Evolutionary conservation across 129 eudicot species (phyloP).

Genomic region (Silybum marianum): DNA sequence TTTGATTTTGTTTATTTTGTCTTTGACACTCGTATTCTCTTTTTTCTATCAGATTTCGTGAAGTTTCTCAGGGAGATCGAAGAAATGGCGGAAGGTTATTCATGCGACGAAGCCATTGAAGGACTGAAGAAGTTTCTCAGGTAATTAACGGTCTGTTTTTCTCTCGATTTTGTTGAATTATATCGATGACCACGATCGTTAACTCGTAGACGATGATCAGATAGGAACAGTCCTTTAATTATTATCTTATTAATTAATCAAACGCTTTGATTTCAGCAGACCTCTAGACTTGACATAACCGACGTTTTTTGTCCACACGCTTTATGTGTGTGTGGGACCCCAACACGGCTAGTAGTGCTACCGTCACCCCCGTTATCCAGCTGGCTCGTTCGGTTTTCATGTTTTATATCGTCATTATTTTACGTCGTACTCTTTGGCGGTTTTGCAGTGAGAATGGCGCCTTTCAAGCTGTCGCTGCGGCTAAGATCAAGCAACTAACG

Average conservation of each 20-base stretch:
- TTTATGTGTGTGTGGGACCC: neutral
- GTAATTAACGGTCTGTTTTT: conserved; percentile 24
- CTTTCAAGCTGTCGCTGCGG: conserved; percentile 58
- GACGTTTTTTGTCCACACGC: neutral
- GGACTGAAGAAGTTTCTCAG: conserved; percentile 73
- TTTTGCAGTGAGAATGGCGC: conserved; percentile 62
- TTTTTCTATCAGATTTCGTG: conserved; percentile 6
- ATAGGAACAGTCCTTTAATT: neutral
- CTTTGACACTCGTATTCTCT: neutral
- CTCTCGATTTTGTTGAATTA: neutral
- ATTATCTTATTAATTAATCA: neutral
- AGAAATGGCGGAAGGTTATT: conserved; percentile 58
- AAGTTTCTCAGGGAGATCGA: conserved; percentile 31
- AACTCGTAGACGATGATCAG: conserved; percentile 2
- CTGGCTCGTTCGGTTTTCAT: neutral
- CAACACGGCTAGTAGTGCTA: neutral
- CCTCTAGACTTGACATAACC: conserved; percentile 10
- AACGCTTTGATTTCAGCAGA: neutral
- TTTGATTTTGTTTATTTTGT: neutral
- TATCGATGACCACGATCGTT: neutral
- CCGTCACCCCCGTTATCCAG: neutral
- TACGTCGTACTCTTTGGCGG: neutral
- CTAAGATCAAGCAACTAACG: conserved; percentile 68
- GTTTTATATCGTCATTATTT: neutral
- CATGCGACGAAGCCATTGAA: conserved; percentile 80